Base-by-base conservation (phyloP, 2,329 filamentous ascomycete genomes). In the Diaporthe capsici region DNA sequence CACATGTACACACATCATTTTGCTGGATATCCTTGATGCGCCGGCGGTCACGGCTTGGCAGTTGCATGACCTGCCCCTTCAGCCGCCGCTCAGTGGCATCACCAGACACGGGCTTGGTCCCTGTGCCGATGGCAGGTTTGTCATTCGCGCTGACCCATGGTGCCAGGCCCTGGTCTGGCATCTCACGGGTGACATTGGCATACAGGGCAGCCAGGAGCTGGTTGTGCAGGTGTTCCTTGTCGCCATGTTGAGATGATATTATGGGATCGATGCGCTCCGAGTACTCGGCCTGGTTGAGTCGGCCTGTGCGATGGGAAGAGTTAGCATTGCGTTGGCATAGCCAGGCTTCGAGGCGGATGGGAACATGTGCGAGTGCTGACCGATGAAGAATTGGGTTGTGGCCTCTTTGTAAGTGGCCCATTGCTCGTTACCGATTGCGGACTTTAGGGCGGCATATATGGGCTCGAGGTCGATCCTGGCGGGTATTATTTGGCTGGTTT, bases 121-220 rank as follows among this genome's bases (percentile, higher is more conserved):
- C 89, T 44, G 88, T 85, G 57, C 86, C 87, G 15, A 89, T 84
- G 25, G 88, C 84, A 25, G 91, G 91, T 80, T 94, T 94, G 79
- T 94, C 92, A 80, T 93, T 93, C 73, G 92, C 91, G 82, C 91
- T 93, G 82, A 94, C 92, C 92, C 92, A 94, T 76, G 91, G 90
- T 65, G 92, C 92, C 80, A 92, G 88, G 79, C 92, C 92, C 81
- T 88, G 88, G 78, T 93, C 92, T 75, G 92, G 92, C 86, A 92
- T 90, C 82, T 94, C 92, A 75, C 92, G 86, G 49, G 91, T 93
- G 76, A 93, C 90, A 87, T 94, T 94, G 80, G 89, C 91, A 82
- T 92, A 92, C 79, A 94, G 91, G 73, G 90, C 91, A 75, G 91
- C 87, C 77, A 94, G 85, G 71, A 94, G 89, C 83, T 93, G 91